Conservation (phyloP, 768 basidiomycete genomes). For the Coprinellus micaceus region DNA sequence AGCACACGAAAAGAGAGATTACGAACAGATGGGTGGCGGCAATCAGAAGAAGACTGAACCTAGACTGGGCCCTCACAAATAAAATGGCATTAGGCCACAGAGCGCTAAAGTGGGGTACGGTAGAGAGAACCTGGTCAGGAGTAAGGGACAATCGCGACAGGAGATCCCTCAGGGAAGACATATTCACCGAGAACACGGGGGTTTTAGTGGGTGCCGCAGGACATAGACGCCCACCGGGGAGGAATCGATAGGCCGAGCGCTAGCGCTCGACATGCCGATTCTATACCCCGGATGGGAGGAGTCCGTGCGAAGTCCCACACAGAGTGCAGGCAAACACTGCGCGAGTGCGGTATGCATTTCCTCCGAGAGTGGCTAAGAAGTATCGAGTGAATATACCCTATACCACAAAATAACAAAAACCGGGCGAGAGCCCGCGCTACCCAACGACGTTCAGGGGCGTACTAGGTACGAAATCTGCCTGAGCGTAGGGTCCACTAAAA, state of each 20-base stretch:
- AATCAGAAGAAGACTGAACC: neutral
- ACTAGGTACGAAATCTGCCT: neutral
- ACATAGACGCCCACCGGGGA: neutral
- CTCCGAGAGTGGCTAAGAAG: neutral
- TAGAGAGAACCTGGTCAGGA: neutral
- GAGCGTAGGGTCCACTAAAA: neutral
- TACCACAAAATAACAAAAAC: neutral
- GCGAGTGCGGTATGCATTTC: conserved; percentile 1
- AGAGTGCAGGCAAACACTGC: neutral
- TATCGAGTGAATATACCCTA: too few relatives aligned
- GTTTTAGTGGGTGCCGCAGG: conserved; percentile 7
- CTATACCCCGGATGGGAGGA: neutral
- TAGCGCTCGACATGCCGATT: neutral
- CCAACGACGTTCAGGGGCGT: neutral
- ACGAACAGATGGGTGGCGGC: neutral
- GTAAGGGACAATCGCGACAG: neutral
- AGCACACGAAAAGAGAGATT: neutral
- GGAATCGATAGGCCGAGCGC: neutral
- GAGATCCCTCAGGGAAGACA: neutral
- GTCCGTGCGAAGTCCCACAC: conserved; percentile 1
- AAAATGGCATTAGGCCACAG: neutral
- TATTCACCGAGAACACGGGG: neutral
- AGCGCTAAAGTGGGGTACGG: neutral
- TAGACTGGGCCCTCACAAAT: conserved; percentile 1
- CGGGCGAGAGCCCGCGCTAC: neutral